Base-by-base conservation (phyloP, 441 rosid genomes). In the Cnidoscolus chayamansa region DNA sequence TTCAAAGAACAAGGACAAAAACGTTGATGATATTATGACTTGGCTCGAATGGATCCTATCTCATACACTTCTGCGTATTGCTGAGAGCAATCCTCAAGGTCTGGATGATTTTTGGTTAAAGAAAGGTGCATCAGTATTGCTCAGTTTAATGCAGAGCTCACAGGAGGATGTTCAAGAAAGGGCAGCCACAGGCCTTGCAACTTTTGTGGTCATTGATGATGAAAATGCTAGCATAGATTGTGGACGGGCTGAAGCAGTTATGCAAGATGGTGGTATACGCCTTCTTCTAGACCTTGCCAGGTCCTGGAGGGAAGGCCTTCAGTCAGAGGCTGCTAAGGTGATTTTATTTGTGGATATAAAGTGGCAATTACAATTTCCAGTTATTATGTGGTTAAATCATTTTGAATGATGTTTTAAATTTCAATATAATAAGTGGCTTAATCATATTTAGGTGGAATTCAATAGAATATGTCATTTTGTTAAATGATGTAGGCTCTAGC, bases 251-350 rank as follows among this genome's bases (percentile, higher is more conserved):
- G 98, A 92, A 81, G 96, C 94, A 63, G 98, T 92, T 61, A 87
- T 92, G 98, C 81, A 72, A 58, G 93, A 88, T 80, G 98, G 98
- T 59, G 99, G 99, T 45, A 84, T 94, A 55, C 82, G 89, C 48
- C 93, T 94, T 54, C 98, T 94, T 72, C 82, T 94, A 25, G 81
- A 89, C 75, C 94, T 94, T 74, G 97, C 99, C 15, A 92, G 78
- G 73, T 94, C 99, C n/a, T 92, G 98, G 94, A 81, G 92, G 63
- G 99, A 92, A 86, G 97, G 98, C 60, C 88, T 94, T 76, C 98
- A 94, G 75, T 86, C 98, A 15, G 99, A 92, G 85, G 98, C 98
- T 77, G 97, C 98, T 67, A 94, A 94, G 94, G 97, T 92, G 65
- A 25, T 49, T 51, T 75, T 50, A 65, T 32, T 70, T 13, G 11